These are phyloP conservation scores for Tuber calosporum DNA, from an alignment of 495 filamentous ascomycete species.

Conservation along the genomic window DNA sequence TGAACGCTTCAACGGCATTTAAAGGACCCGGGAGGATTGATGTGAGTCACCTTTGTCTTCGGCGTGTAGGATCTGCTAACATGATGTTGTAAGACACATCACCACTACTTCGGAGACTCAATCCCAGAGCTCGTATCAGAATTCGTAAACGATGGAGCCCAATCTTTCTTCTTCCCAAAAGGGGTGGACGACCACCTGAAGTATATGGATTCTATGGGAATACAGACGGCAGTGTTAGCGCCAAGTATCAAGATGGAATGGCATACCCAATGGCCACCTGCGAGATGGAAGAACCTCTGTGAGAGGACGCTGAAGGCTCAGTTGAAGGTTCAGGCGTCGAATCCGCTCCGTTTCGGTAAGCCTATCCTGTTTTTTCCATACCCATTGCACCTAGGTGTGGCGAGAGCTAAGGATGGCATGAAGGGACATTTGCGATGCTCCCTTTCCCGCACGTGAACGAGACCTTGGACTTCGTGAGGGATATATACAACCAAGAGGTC, in stretches of 20 bases:
- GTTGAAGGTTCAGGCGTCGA: neutral
- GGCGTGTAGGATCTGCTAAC: neutral
- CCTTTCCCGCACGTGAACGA: neutral
- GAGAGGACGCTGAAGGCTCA: neutral
- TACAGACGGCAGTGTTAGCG: neutral
- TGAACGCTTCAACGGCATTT: neutral
- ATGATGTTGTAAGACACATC: neutral
- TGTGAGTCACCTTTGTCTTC: neutral
- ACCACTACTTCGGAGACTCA: neutral
- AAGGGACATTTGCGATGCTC: neutral
- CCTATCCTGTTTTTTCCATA: neutral
- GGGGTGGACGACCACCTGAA: neutral
- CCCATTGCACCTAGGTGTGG: neutral
- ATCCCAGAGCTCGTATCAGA: neutral
- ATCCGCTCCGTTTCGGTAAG: neutral
- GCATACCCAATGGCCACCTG: conserved; percentile 1
- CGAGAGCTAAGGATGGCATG: neutral
- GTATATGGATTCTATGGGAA: conserved; percentile 1
- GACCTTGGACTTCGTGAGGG: neutral
- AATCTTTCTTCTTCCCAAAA: neutral
- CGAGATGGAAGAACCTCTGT: neutral
- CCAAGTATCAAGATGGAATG: conserved; percentile 2
- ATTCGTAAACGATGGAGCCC: neutral
- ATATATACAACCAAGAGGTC: neutral
- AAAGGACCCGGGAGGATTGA: neutral